Evolutionary conservation across 192 early-diverging fungal species (phyloP).

Genomic region (Coemansia aciculifera): DNA sequence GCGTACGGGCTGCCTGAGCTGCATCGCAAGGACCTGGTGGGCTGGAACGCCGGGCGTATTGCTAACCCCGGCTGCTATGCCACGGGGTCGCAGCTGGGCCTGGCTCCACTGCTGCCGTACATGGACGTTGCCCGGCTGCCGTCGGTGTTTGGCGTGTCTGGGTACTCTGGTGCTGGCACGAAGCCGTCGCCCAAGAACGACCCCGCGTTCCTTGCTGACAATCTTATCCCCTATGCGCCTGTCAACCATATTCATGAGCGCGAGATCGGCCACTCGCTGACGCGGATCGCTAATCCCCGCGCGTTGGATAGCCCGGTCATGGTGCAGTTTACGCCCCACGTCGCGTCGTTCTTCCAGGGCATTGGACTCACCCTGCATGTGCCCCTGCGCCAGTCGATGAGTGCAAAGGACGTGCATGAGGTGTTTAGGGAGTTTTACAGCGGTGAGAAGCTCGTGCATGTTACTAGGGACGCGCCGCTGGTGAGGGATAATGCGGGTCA

Average conservation of each 20-base stretch:
- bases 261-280: constrained; percentile 78
- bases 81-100: constrained; percentile 89
- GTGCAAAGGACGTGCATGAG: constrained; percentile 66
- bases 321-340: constrained; percentile 87
- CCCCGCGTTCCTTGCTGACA: constrained; percentile 79
- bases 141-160: constrained; percentile 92
- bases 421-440: constrained; percentile 72
- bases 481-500: constrained; percentile 88
- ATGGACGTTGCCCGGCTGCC: constrained; percentile 59
- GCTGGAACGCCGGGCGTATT: constrained; percentile 63
- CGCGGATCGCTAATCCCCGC: constrained; percentile 22
- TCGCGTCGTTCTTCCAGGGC: constrained; percentile 92
- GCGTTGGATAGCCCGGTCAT: constrained; percentile 25
- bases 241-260: constrained; percentile 96
- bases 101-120: constrained; percentile 79
- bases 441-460: constrained; percentile 80
- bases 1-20: constrained; percentile 87
- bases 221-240: constrained; percentile 88
- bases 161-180: constrained; percentile 99
- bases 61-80: constrained; percentile 99
- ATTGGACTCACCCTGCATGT: constrained; percentile 88
- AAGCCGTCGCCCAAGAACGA: constrained; percentile 97
- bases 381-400: constrained; percentile 77
- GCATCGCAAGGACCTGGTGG: constrained; percentile 63
- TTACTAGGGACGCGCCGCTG: constrained; percentile 74